Percentiles rank a stretch among this genome's conserved stretches.
Conservation (phyloP, 2,329 filamentous ascomycete species). For the Aspergillus costaricaensis region DNA sequence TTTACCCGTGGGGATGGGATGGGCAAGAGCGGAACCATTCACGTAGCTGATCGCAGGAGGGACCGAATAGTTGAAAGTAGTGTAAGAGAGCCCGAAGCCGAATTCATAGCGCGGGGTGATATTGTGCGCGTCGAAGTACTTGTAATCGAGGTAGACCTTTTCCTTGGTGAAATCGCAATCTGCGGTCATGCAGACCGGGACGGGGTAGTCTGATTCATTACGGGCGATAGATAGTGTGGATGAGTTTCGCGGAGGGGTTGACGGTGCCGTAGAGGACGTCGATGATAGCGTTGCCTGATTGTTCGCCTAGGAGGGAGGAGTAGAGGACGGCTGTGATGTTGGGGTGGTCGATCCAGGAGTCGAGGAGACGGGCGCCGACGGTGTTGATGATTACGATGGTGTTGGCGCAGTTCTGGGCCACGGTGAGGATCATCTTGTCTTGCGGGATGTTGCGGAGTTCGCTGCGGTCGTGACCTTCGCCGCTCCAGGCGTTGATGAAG, state of each 20-base stretch:
- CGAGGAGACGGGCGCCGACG: conserved; percentile 59
- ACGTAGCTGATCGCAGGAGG: too few species aligned
- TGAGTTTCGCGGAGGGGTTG: conserved; percentile 26
- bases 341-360: conserved; percentile 58
- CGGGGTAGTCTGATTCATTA: conserved; percentile 56
- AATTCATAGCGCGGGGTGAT: not conserved
- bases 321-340: conserved; percentile 65
- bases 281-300: conserved; percentile 58
- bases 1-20: not conserved
- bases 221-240: conserved; percentile 61
- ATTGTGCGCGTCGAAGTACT: not conserved
- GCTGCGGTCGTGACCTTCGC: conserved; percentile 39
- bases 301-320: conserved; percentile 64
- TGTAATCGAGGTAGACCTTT: conserved; percentile 5
- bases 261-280: conserved; percentile 58
- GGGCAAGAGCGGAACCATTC: too few species aligned
- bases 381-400: conserved; percentile 67
- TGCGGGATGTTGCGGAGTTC: conserved; percentile 42
- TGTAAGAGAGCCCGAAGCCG: conserved; percentile 8
- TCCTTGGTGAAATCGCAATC: conserved; percentile 9
- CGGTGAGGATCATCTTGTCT: conserved; percentile 56
- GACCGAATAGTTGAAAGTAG: not conserved
- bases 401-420: conserved; percentile 61
- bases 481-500: conserved; percentile 57
- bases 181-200: conserved; percentile 23